A percentile compares a stretch with the other conserved stretches of the same genome.
Conservation (phyloP, 768 basidiomycete genomes). For the Cyclocybe cylindracea region DNA sequence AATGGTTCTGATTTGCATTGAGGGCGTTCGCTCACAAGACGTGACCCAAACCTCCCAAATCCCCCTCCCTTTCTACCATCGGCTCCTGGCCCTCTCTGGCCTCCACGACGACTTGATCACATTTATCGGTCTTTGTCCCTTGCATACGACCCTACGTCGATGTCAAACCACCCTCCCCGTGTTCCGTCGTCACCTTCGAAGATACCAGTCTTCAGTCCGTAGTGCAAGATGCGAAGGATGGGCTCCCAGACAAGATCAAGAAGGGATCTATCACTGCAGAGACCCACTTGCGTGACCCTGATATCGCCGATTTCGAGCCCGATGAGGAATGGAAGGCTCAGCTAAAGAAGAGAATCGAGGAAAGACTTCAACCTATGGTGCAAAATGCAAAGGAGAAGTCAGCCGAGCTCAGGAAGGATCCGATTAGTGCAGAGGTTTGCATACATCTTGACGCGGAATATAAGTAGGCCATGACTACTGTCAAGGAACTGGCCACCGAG, state of each 20-base stretch:
- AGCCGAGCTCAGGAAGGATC: slow-evolving; percentile 45
- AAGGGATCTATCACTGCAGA: no score
- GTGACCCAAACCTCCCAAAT: slow-evolving; percentile 5
- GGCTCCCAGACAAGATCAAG: no score
- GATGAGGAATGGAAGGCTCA: slow-evolving; percentile 55
- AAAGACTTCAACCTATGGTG: slow-evolving; percentile 40
- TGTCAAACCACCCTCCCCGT: slow-evolving; percentile 34
- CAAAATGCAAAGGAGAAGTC: slow-evolving; percentile 66
- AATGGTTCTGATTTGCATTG: no score
- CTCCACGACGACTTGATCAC: slow-evolving; percentile 14
- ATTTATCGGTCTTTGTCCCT: slow-evolving; percentile 8
- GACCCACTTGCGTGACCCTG: no score
- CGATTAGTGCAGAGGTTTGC: slow-evolving; percentile 31
- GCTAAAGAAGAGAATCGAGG: slow-evolving; percentile 51
- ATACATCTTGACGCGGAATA: slow-evolving; percentile 40
- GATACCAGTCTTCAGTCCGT: no score
- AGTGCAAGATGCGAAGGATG: no score
- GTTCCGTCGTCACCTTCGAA: slow-evolving; percentile 8
- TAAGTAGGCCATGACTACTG: slow-evolving; percentile 39
- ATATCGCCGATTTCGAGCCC: slow-evolving; percentile 45
- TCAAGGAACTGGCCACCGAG: slow-evolving; percentile 46
- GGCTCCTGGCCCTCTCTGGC: slow-evolving; percentile 12
- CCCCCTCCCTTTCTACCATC: slow-evolving; percentile 13
- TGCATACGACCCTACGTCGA: slow-evolving; percentile 22
- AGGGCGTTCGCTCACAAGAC: no score